Conservation (phyloP, 441 rosid species). For the Corymbia citriodora region DNA sequence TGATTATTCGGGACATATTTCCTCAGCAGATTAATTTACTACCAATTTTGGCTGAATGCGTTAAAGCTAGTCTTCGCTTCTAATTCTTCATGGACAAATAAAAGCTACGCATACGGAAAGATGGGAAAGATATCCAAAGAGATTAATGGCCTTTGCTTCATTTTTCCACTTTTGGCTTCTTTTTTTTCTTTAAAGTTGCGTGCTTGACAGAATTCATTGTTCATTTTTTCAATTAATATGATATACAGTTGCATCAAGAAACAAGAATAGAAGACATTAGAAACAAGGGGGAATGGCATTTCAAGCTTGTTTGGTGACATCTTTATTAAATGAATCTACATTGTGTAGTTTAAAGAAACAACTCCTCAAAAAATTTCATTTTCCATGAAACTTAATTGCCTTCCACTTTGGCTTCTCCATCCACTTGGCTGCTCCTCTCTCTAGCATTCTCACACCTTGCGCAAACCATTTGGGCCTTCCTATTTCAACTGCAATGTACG, state of each 20-base stretch:
- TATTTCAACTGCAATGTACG: not conserved
- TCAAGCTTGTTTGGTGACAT: accelerated
- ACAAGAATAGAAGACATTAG: not conserved
- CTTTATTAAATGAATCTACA: not conserved
- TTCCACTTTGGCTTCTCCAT: not conserved
- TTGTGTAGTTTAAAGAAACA: not conserved
- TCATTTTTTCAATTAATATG: not conserved
- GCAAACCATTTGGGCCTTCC: not conserved
- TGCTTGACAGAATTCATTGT: not conserved
- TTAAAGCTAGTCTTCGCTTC: too few relatives aligned
- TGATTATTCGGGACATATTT: too few relatives aligned
- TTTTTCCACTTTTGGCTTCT: not conserved
- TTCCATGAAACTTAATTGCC: not conserved
- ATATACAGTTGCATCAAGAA: accelerated
- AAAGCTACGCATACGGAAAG: not conserved
- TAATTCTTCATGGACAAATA: too few relatives aligned
- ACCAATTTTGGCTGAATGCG: too few relatives aligned
- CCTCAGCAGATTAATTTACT: too few relatives aligned
- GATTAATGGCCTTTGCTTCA: not conserved
- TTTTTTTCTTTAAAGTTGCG: not conserved
- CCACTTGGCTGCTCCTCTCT: accelerated
- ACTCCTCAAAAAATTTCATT: not conserved
- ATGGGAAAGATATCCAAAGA: too few relatives aligned
- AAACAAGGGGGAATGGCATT: not conserved
- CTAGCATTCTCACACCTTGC: not conserved